phyloP scores from a whole-genome alignment of 2,329 filamentous ascomycete species.

The Clonostachys chloroleuca region DNA sequence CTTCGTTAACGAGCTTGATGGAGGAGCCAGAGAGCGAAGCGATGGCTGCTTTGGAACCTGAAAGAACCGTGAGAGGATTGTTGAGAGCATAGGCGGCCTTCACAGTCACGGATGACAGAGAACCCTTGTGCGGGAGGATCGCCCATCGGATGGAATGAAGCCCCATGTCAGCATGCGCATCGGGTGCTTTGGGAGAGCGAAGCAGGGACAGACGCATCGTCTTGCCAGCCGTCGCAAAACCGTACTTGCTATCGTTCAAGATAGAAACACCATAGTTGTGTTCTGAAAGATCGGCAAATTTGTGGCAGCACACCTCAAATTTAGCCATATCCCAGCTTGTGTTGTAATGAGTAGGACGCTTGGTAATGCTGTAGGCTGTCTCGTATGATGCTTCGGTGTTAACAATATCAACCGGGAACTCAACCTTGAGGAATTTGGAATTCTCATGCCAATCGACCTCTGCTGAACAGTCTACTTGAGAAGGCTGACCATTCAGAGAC shows the following conservation, averaged over 20 bases:
- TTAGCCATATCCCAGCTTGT: constrained; percentile 97
- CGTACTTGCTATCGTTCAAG: constrained; percentile 93
- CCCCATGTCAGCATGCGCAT: constrained; percentile 93
- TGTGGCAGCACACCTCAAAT: constrained; percentile 94
- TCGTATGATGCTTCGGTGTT: constrained; percentile 95
- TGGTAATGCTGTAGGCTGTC: constrained; percentile 86
- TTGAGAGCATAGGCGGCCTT: constrained; percentile 89
- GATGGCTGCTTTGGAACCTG: constrained; percentile 16
- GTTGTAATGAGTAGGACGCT: constrained; percentile 94
- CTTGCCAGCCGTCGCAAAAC: constrained; percentile 85
- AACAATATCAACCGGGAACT: constrained; percentile 88
- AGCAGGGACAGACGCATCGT: constrained; percentile 86
- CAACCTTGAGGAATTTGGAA: constrained; percentile 98
- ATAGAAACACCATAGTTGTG: constrained; percentile 86
- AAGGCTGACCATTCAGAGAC: constrained; percentile 51
- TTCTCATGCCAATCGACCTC: constrained; percentile 97
- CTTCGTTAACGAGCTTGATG: constrained; percentile 62
- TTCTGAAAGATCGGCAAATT: constrained; percentile 88
- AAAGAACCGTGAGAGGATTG: constrained; percentile 56
- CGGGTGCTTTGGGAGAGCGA: constrained; percentile 85
- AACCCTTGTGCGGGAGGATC: constrained; percentile 78
- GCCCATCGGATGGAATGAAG: constrained; percentile 84
- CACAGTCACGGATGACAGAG: constrained; percentile 68
- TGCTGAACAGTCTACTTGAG: constrained; percentile 71
- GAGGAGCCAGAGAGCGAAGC: constrained; percentile 29